phyloP scores from a whole-genome alignment of 768 basidiomycete species.

The Albatrellus ellisii region DNA sequence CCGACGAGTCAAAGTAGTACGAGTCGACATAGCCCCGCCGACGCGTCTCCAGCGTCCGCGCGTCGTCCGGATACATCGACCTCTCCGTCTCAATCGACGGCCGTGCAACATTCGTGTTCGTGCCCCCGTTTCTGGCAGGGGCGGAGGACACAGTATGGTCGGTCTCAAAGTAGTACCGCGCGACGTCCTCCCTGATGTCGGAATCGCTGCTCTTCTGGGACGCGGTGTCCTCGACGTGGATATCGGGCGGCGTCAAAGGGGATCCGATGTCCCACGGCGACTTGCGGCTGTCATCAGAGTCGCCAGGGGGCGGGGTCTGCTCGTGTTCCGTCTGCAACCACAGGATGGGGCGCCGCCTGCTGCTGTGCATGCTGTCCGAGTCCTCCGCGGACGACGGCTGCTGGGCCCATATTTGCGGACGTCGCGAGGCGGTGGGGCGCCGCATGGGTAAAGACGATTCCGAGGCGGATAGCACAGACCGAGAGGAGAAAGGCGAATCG shows the following conservation, averaged over 20 bases:
- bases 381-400: not conserved
- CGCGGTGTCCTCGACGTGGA: not conserved
- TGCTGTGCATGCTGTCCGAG: not conserved
- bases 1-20: conserved; percentile 1
- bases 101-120: not conserved
- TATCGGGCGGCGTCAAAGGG: too few species aligned
- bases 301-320: too few species aligned
- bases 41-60: not conserved
- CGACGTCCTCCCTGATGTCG: conserved; percentile 8
- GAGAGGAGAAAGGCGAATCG: conserved; percentile 37
- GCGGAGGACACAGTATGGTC: not conserved
- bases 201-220: not conserved
- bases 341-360: not conserved
- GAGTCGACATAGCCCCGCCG: conserved; percentile 1
- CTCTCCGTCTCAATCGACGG: conserved; percentile 6
- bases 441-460: conserved; percentile 14
- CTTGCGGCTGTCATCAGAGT: too few species aligned
- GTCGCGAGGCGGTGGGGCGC: conserved; percentile 5
- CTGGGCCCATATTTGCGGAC: not conserved
- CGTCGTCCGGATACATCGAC: conserved; percentile 4
- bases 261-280: too few species aligned
- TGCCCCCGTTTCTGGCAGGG: not conserved
- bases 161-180: conserved; percentile 8
- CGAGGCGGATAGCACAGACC: conserved; percentile 23
- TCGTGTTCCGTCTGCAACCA: too few species aligned